Conservation (phyloP, 2,329 filamentous ascomycete species). For the Colletotrichum magnum region DNA sequence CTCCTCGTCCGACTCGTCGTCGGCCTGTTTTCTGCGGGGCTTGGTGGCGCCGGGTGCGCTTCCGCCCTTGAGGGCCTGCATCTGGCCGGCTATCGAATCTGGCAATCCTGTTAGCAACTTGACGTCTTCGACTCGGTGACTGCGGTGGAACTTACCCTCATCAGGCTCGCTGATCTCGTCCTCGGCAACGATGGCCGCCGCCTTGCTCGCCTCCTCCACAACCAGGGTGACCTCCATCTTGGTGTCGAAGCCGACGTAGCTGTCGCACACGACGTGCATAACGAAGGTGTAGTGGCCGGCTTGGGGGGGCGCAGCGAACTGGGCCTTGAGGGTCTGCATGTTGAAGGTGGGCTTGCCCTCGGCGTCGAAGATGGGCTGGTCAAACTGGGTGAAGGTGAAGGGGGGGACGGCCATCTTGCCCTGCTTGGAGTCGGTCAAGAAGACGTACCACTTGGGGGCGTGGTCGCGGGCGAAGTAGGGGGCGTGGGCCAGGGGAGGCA, state of each 20-base stretch:
- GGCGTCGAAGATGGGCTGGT: slow-evolving; percentile 86
- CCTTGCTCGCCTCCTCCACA: slow-evolving; percentile 91
- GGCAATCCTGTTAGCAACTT: slow-evolving; percentile 45
- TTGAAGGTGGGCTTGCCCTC: slow-evolving; percentile 91
- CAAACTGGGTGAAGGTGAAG: slow-evolving; percentile 94
- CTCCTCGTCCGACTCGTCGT: slow-evolving; percentile 81
- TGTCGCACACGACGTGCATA: slow-evolving; percentile 94
- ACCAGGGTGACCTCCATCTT: slow-evolving; percentile 91
- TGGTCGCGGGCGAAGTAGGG: slow-evolving; percentile 93
- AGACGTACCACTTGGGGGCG: slow-evolving; percentile 92
- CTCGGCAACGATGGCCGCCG: slow-evolving; percentile 83
- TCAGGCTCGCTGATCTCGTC: slow-evolving; percentile 99
- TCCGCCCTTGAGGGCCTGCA: slow-evolving; percentile 87
- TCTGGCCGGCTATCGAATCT: slow-evolving; percentile 93
- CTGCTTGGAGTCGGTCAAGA: slow-evolving; percentile 93
- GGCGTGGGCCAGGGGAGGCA: slow-evolving; percentile 89
- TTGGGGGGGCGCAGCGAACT: slow-evolving; percentile 95
- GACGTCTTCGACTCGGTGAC: slow-evolving; percentile 40
- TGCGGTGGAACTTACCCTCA: slow-evolving; percentile 78
- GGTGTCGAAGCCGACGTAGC: slow-evolving; percentile 93
- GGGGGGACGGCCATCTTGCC: slow-evolving; percentile 97
- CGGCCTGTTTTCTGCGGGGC: slow-evolving; percentile 66
- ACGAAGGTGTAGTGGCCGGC: slow-evolving; percentile 94
- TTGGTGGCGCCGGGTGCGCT: slow-evolving; percentile 66
- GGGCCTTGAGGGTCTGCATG: slow-evolving; percentile 96